Base-by-base conservation (phyloP, 768 basidiomycete species). In the Suillus placidus region DNA sequence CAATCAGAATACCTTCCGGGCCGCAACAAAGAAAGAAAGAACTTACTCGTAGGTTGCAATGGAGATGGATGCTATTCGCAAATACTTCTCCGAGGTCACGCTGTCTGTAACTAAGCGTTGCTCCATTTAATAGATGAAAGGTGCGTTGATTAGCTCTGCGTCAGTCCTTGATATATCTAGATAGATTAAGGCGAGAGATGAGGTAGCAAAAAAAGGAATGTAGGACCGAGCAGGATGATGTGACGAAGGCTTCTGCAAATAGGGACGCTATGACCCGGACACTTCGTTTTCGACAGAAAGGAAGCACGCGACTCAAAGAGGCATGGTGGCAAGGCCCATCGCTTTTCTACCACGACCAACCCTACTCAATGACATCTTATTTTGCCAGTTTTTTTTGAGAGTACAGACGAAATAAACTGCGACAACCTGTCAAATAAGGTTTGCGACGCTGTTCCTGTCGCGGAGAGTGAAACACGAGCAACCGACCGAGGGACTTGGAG, bases 1-100 rank as follows among this genome's bases (percentile, higher is more conserved):
- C 30, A 61, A 52, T 58, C 40, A 23, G 26, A 47, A 51, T 56
- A 54, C 23, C 40, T 35, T 5, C 18, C 30, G 40, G 5, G 23
- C 12, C 35, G 10, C 52, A 30, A 1, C 42, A 7, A 5, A 13
- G n/a, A 26, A 16, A 37, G 37, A 9, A 18, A n/a, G 26, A n/a
- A 76, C 80, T 54, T n/a, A 80, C 80, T 81, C 80, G 67, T 81
- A 81, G 30, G 70, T 70, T 18, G 78, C 79, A 60, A 81, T 74
- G 13, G 80, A 76, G 58, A 81, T 66, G 26, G 80, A 77, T 54
- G 73, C 69, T 58, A 80, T 68, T 45, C 80, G 75, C 63, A 80
- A 64, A 66, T 77, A 79, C 64, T 66, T 70, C 71, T 75, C 73
- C 18, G 78, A 68, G 56, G 55, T 16, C 32, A 51, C 51, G 32